These are phyloP conservation scores for Alternaria arborescens DNA, from an alignment of 2,329 filamentous ascomycete species.

Conservation along the genomic window DNA sequence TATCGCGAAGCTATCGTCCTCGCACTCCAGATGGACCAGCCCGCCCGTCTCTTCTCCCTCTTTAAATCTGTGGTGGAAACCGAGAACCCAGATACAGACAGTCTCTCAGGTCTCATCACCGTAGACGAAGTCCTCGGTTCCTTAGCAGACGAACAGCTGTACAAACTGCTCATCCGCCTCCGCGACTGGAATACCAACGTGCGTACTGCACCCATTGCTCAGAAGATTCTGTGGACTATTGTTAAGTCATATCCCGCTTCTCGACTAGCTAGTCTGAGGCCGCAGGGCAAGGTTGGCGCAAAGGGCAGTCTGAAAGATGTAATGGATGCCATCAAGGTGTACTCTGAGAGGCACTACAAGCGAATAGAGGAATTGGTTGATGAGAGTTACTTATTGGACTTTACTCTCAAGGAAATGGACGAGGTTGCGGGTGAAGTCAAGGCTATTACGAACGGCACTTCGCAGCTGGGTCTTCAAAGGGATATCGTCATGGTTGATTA, in stretches of 20 bases:
- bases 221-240: constrained; percentile 81
- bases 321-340: constrained; percentile 83
- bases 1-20: constrained; percentile 94
- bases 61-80: constrained; percentile 81
- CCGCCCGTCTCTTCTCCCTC: constrained; percentile 81
- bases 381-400: constrained; percentile 93
- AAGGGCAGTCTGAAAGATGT: constrained; percentile 74
- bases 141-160: constrained; percentile 86
- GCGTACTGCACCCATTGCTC: constrained; percentile 82
- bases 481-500: constrained; percentile 48
- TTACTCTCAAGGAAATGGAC: constrained; percentile 93
- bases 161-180: constrained; percentile 78
- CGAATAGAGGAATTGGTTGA: constrained; percentile 89
- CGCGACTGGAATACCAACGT: constrained; percentile 99
- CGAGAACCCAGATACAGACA: constrained; percentile 67
- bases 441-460: constrained; percentile 38
- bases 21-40: constrained; percentile 92
- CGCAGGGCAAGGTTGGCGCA: constrained; percentile 43
- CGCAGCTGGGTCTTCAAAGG: constrained; percentile 28
- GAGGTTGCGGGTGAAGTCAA: constrained; percentile 58
- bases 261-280: constrained; percentile 73
- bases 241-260: constrained; percentile 82
- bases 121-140: constrained; percentile 86
- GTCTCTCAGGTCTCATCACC: constrained; percentile 67
- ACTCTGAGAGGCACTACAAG: constrained; percentile 92